Percentiles rank a stretch among this genome's conserved stretches.
These are phyloP conservation scores for Nidularia pulvinata DNA, from an alignment of 768 basidiomycete genomes.

Conservation along the genomic window DNA sequence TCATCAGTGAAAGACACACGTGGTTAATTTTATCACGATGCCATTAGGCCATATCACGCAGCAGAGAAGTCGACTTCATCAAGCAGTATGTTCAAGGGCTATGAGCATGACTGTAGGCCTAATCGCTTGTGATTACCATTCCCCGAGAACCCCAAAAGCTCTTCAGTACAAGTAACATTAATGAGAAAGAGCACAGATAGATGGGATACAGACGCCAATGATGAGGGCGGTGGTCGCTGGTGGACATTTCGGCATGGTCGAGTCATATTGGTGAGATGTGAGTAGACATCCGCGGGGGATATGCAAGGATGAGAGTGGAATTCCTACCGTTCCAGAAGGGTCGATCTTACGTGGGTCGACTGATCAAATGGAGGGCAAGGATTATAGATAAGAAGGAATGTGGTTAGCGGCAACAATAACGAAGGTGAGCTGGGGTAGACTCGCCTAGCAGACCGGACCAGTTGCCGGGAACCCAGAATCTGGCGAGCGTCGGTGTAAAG, in stretches of 20 bases:
- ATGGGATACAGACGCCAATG: too few relatives aligned
- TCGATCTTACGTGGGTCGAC: conserved; percentile 20
- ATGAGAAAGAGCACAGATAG: neutral
- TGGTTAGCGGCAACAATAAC: conserved; percentile 23
- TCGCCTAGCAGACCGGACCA: conserved; percentile 20
- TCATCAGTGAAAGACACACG: conserved; percentile 8
- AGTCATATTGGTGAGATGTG: conserved; percentile 7
- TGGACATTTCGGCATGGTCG: conserved; percentile 1
- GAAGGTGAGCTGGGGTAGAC: conserved; percentile 5
- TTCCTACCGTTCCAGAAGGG: conserved; percentile 16
- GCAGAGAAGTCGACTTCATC: neutral
- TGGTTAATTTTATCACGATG: conserved; percentile 16
- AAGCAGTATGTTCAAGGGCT: neutral
- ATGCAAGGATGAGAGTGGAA: conserved; percentile 6
- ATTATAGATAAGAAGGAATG: conserved; percentile 5
- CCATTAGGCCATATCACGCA: conserved; percentile 3
- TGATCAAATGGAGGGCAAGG: conserved; percentile 15
- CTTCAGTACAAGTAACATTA: neutral
- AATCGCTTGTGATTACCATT: too few relatives aligned
- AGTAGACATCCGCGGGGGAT: conserved; percentile 11
- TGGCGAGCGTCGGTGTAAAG: conserved; percentile 20
- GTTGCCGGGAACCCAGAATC: conserved; percentile 16
- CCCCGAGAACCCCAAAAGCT: neutral
- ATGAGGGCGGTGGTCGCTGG: too few relatives aligned
- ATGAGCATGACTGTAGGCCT: neutral